These are phyloP conservation scores for Phytopythium aichiense DNA, from an alignment of 352 stramenopile genomes.

Conservation along the genomic window DNA sequence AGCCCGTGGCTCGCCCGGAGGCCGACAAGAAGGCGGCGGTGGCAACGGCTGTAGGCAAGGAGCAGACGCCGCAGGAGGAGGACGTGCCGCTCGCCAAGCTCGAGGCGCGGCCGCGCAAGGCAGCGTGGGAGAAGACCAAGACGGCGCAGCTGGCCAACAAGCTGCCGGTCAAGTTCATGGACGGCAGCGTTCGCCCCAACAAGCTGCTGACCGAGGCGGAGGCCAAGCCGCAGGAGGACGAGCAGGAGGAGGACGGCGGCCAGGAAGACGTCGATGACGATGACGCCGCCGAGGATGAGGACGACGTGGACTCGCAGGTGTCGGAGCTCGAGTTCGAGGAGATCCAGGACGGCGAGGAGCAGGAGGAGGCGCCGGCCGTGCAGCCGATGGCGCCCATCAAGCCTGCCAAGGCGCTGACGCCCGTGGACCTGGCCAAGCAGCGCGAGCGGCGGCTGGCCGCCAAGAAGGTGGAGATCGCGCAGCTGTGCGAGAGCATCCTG, in stretches of 20 bases:
- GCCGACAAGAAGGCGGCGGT: conserved; percentile 14
- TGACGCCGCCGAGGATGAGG: conserved; percentile 25
- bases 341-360: conserved; percentile 28
- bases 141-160: conserved; percentile 66
- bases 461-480: conserved; percentile 88
- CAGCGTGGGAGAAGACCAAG: conserved; percentile 51
- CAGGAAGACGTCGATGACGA: conserved; percentile 35
- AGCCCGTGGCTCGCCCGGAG: conserved; percentile 13
- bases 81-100: conserved; percentile 74
- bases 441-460: conserved; percentile 57
- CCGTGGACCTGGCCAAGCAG: conserved; percentile 64
- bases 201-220: conserved; percentile 56
- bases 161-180: conserved; percentile 85
- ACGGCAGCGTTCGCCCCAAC: conserved; percentile 75
- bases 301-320: conserved; percentile 59
- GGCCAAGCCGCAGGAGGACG: conserved; percentile 15
- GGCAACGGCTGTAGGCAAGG: no score
- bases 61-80: conserved; percentile 1
- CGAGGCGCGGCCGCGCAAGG: conserved; percentile 61
- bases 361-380: not conserved
- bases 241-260: conserved; percentile 17
- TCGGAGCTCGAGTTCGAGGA: conserved; percentile 86
- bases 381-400: not conserved
- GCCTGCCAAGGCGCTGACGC: conserved; percentile 16
- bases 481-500: conserved; percentile 87